These are phyloP conservation scores for Xylaria sp. DNA, from an alignment of 2,329 filamentous ascomycete genomes.

Conservation along the genomic window DNA sequence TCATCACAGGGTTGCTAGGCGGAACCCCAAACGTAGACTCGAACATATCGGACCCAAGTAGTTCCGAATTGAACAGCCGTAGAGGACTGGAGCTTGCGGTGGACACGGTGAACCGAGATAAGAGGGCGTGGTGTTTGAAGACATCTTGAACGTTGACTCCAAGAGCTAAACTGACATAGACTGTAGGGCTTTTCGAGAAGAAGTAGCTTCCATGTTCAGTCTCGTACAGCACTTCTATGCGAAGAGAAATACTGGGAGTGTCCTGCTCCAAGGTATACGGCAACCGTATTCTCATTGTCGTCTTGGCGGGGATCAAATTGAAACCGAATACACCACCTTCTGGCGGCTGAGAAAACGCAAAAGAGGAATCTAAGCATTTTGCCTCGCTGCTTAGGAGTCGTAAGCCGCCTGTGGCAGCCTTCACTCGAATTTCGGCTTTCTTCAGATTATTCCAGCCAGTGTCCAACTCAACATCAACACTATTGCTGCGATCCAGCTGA, in stretches of 20 bases:
- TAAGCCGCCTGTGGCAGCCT: slow-evolving; percentile 68
- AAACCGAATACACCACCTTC: slow-evolving; percentile 62
- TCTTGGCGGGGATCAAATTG: slow-evolving; percentile 50
- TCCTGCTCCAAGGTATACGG: slow-evolving; percentile 87
- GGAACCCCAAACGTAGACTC: slow-evolving; percentile 65
- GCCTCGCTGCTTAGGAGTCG: slow-evolving; percentile 67
- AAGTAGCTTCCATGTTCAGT: slow-evolving; percentile 70
- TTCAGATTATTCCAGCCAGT: slow-evolving; percentile 76
- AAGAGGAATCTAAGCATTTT: slow-evolving; percentile 50
- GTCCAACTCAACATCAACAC: slow-evolving; percentile 73
- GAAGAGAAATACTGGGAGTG: slow-evolving; percentile 71
- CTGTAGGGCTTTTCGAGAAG: slow-evolving; percentile 65
- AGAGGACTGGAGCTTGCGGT: slow-evolving; percentile 78
- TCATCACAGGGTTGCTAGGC: slow-evolving; percentile 59
- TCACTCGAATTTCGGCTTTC: slow-evolving; percentile 65
- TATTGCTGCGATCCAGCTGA: slow-evolving; percentile 79
- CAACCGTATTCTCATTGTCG: slow-evolving; percentile 64
- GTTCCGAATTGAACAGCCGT: slow-evolving; percentile 71
- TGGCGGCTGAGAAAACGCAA: slow-evolving; percentile 54
- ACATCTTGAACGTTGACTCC: slow-evolving; percentile 97
- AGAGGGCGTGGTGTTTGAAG: slow-evolving; percentile 82
- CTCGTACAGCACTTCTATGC: slow-evolving; percentile 76
- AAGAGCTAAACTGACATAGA: slow-evolving; percentile 78
- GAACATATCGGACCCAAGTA: slow-evolving; percentile 74
- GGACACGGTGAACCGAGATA: slow-evolving; percentile 90